Base-by-base conservation (phyloP, 306 rosid species). In the Crotalaria pallida region DNA sequence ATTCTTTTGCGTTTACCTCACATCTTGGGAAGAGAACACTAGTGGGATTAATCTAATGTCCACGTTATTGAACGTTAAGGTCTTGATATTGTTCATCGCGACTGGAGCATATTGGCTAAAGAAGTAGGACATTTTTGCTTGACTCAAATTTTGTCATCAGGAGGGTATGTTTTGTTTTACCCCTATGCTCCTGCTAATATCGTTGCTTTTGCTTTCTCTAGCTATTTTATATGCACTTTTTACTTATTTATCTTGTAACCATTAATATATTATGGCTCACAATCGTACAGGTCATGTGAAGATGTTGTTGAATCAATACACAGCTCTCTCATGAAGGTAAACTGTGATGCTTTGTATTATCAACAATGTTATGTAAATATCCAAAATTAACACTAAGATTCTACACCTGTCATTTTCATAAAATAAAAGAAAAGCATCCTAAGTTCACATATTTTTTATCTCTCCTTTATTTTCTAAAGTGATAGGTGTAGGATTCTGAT, bases 1-100 rank as follows among this genome's bases (percentile, higher is more conserved):
- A 51, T 29, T 63, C 22, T 31, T 48, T 61, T 69, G 17, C 38
- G 15, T 61, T 33, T 43, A 41, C 50, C 38, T 48, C 52, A 44
- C 38, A 15, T 69, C 33, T 18, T 74, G 72, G 76, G 77, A 56
- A 48, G 70, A 61, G 64, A 51, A 64, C 44, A 29, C 26, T 26
- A 26, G 27, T 67, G 61, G 26, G 55, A 74, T 59, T 64, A 71
- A 61, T 65, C 18, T 45, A 33, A 24, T 23, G 60, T 83, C 72
- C 81, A 93, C 97, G 90, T 88, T 76, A 90, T 87, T 80, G 97
- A 90, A 81, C 92, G 98, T 18, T 90, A 94, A 81, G 98, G 98
- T 65, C 99, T 94, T 80, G 99, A 94, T 79, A 94, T 91, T 84
- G 99, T 94, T 81, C 89, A 97, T 22, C 94, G 92, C 67, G 99